Conservation (phyloP, 2,329 filamentous ascomycete genomes). For the Hypoxylon sp. region DNA sequence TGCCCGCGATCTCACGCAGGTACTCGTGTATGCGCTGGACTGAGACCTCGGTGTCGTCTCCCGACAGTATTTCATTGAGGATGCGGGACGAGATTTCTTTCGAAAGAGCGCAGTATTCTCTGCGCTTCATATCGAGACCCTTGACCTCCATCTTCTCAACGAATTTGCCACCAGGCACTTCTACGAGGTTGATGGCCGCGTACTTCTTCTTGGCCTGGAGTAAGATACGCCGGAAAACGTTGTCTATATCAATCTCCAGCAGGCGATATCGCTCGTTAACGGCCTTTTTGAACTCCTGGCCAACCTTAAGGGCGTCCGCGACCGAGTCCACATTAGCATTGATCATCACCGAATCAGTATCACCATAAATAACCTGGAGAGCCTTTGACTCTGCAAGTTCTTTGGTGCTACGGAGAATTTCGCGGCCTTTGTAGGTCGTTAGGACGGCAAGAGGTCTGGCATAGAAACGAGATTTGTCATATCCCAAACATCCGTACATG, state of each 20-base stretch:
- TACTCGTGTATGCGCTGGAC: constrained; percentile 94
- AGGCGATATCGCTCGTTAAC: constrained; percentile 95
- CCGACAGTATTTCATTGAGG: constrained; percentile 93
- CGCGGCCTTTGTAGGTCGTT: constrained; percentile 96
- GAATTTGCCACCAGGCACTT: constrained; percentile 84
- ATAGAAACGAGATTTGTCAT: constrained; percentile 97
- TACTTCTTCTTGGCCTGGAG: constrained; percentile 99
- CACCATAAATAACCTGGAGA: constrained; percentile 96
- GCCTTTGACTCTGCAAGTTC: constrained; percentile 92
- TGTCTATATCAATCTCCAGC: constrained; percentile 98
- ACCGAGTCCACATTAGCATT: constrained; percentile 98
- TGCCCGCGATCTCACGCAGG: constrained; percentile 82
- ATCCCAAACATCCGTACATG: constrained; percentile 99
- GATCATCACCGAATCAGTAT: constrained; percentile 99
- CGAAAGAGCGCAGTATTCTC: constrained; percentile 95
- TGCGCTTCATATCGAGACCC: constrained; percentile 95
- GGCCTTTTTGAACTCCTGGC: constrained; percentile 91
- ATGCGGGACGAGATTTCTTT: constrained; percentile 94
- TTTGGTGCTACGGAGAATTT: constrained; percentile 96
- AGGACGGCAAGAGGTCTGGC: constrained; percentile 94
- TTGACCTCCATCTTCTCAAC: constrained; percentile 97
- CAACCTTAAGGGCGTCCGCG: constrained; percentile 88
- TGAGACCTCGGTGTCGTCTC: constrained; percentile 89
- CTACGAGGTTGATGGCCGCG: constrained; percentile 92
- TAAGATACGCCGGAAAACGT: constrained; percentile 91